phyloP scores from a whole-genome alignment of 2,329 filamentous ascomycete genomes.

The Nigrospora osmanthi region DNA sequence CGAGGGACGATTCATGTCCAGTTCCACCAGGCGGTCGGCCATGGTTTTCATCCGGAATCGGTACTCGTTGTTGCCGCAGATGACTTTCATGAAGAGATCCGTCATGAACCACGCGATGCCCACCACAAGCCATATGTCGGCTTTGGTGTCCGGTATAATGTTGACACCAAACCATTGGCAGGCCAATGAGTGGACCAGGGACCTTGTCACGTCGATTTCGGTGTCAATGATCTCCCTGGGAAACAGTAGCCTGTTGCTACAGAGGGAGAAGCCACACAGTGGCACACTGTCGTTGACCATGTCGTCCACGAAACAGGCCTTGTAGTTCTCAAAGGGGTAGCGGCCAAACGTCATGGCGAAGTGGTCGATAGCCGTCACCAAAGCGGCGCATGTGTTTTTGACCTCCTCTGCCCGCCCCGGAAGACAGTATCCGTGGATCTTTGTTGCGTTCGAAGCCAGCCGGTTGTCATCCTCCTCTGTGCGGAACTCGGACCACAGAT shows the following conservation, averaged over 20 bases:
- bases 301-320: slow-evolving; percentile 91
- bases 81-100: slow-evolving; percentile 80
- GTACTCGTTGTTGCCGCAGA: slow-evolving; percentile 94
- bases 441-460: slow-evolving; percentile 78
- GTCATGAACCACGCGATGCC: slow-evolving; percentile 94
- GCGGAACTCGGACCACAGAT: slow-evolving; percentile 76
- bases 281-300: slow-evolving; percentile 67
- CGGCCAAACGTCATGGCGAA: slow-evolving; percentile 83
- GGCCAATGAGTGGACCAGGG: slow-evolving; percentile 74
- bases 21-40: slow-evolving; percentile 72
- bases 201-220: slow-evolving; percentile 72
- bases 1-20: slow-evolving; percentile 76
- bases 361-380: slow-evolving; percentile 83
- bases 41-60: slow-evolving; percentile 81
- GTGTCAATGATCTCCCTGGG: slow-evolving; percentile 80
- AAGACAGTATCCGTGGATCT: slow-evolving; percentile 85
- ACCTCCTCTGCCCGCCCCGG: slow-evolving; percentile 77
- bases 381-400: slow-evolving; percentile 75
- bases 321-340: slow-evolving; percentile 89
- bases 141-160: slow-evolving; percentile 73
- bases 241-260: slow-evolving; percentile 79
- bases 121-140: slow-evolving; percentile 82
- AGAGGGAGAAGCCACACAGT: slow-evolving; percentile 77
- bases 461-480: slow-evolving; percentile 89
- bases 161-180: slow-evolving; percentile 94